Evolutionary conservation across 306 rosid species (phyloP).

Genomic region (Cicer bijugum): DNA sequence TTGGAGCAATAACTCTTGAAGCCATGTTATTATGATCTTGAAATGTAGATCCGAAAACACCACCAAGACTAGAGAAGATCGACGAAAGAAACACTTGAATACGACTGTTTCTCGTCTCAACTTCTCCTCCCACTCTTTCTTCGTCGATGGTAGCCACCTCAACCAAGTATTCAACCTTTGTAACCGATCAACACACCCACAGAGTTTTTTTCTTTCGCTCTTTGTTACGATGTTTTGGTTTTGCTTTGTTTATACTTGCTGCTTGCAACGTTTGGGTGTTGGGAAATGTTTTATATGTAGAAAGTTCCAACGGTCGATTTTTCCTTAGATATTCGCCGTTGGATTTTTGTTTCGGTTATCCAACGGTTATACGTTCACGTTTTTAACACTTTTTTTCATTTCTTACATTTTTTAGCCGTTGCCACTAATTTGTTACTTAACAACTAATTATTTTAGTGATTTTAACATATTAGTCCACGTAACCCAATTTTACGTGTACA

Average conservation of each 20-base stretch:
- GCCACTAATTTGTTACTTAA: background rate
- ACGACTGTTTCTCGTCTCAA: conserved; percentile 69
- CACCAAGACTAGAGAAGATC: conserved; percentile 69
- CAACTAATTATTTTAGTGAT: too few species aligned
- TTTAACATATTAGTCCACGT: too few species aligned
- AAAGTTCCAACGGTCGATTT: conserved; percentile 7
- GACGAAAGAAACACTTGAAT: conserved; percentile 72
- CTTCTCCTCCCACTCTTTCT: conserved; percentile 65
- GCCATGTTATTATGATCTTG: conserved; percentile 60
- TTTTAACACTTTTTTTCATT: background rate
- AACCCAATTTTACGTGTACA: too few species aligned
- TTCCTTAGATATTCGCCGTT: background rate
- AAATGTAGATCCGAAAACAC: conserved; percentile 56
- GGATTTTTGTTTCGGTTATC: conserved; percentile 29
- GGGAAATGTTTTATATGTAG: background rate
- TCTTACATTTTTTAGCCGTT: conserved; percentile 51
- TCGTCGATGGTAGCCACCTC: conserved; percentile 61
- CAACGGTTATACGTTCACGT: conserved; percentile 15
- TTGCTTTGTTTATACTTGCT: background rate
- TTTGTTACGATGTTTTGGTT: background rate
- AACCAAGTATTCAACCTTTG: background rate
- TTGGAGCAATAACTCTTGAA: conserved; percentile 52
- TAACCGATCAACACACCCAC: background rate
- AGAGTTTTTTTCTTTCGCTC: background rate
- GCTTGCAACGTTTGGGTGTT: background rate